Base-by-base conservation (phyloP, 2,329 filamentous ascomycete genomes). In the Sclerotinia trifoliorum region DNA sequence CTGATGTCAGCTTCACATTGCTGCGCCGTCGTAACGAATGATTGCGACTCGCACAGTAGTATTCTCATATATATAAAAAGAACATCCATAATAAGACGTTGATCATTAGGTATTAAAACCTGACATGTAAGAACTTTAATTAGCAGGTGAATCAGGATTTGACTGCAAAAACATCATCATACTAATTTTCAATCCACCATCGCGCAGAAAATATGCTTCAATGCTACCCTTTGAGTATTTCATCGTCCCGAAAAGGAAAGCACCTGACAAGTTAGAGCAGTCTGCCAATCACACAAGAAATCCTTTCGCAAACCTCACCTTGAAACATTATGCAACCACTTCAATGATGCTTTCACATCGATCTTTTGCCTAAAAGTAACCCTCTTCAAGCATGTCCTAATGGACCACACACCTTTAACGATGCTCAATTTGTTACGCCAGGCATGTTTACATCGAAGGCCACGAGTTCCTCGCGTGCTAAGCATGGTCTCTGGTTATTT, bases 1-100 rank as follows among this genome's bases (percentile, higher is more conserved):
- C 49, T 57, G 63, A 58, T 35, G 63, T 65, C 63, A 65, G 63
- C 63, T 48, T 65, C 26, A 58, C 21, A 32, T 39, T 48, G 39
- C 63, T 58, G 52, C 63, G 63, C 63, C 63, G 63, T 26, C 44
- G 35, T 35, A 35, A 52, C 17, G 8, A 24, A 17, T n/a, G 13
- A 32, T 24, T 44, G n/a, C 26, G 56, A 32, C 61, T 35, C 29
- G 19, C 26, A 35, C 19, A 32, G 35, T 57, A 13, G 44, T 21
- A 26, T 32, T 56, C 19, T 19, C 13, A 13, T 57, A 58, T 19
- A 32, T 24, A 58, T 35, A 65, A 48, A 58, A 65, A 58, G 26
- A 65, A 57, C 19, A 35, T 58, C 26, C 21, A 42, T 17, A 42
- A 42, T 15, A 42, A 42, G 13, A 15, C 15, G 39, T 42, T 5